These are phyloP conservation scores for Laetiporus sulphureus DNA, from an alignment of 1,284 basidiomycete genomes.

Conservation along the genomic window DNA sequence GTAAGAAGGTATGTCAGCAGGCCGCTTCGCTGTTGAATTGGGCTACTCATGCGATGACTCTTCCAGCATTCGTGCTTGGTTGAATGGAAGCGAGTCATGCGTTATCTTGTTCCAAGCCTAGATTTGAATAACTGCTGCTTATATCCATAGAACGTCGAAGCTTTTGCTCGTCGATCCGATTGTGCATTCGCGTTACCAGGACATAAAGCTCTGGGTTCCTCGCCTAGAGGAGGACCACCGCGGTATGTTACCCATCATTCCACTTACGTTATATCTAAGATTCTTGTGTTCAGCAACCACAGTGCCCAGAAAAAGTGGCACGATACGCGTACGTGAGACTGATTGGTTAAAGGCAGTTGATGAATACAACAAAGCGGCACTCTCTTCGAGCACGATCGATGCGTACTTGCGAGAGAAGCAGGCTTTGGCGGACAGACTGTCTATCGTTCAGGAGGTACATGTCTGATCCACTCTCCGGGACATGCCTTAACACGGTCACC, in stretches of 20 bases:
- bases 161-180: neutral
- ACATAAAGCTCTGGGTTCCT: conserved; percentile 12
- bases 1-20: conserved; percentile 17
- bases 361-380: conserved; percentile 17
- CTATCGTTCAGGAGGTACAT: conserved; percentile 12
- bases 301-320: too few relatives aligned
- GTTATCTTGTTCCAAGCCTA: too few relatives aligned
- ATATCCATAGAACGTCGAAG: neutral
- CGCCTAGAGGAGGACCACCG: too few relatives aligned
- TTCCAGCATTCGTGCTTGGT: too few relatives aligned
- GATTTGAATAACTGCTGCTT: too few relatives aligned
- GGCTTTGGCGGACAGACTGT: conserved; percentile 8
- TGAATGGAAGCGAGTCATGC: too few relatives aligned
- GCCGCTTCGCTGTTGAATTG: too few relatives aligned
- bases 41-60: too few relatives aligned
- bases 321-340: conserved; percentile 4
- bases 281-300: too few relatives aligned
- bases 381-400: conserved; percentile 7
- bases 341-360: conserved; percentile 18
- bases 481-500: neutral
- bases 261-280: too few relatives aligned
- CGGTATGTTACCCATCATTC: too few relatives aligned
- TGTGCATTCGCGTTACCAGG: conserved; percentile 7
- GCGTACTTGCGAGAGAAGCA: conserved; percentile 14
- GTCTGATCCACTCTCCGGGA: too few relatives aligned